These are phyloP conservation scores for Pleurotus cornucopiae DNA, from an alignment of 768 basidiomycete species.

Conservation along the genomic window DNA sequence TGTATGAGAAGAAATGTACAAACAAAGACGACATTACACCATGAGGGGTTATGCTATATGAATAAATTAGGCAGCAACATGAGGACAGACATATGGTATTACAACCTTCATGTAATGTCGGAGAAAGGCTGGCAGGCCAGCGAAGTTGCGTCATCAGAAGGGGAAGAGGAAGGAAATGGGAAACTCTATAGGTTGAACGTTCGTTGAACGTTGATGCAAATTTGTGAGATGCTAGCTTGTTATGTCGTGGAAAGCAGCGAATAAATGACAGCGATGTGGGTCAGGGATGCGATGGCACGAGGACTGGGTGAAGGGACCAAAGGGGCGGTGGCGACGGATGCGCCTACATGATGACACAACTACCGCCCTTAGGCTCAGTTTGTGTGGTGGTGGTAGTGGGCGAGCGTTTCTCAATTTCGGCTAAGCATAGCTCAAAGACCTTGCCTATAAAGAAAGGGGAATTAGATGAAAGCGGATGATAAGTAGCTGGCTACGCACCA, in stretches of 20 bases:
- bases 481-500: conserved; percentile 48
- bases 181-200: no score
- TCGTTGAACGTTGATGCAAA: conserved; percentile 7
- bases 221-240: conserved; percentile 7
- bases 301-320: not conserved
- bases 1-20: conserved; percentile 9
- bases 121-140: not conserved
- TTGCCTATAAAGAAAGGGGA: conserved; percentile 43
- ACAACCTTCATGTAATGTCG: conserved; percentile 1
- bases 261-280: conserved; percentile 3
- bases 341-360: conserved; percentile 52
- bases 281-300: not conserved
- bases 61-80: conserved; percentile 6
- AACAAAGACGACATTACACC: conserved; percentile 8
- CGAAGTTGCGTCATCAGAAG: not conserved
- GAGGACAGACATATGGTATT: conserved; percentile 1
- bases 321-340: conserved; percentile 13
- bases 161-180: conserved; percentile 9
- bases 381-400: conserved; percentile 42
- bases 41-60: conserved; percentile 6
- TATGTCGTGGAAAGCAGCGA: conserved; percentile 1
- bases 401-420: conserved; percentile 75
- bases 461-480: not conserved
- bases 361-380: conserved; percentile 29
- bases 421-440: conserved; percentile 81